Percentiles rank a stretch among this genome's conserved stretches.
Conservation (phyloP, 169 alveolate species). For the Cryptosporidium sp. region DNA sequence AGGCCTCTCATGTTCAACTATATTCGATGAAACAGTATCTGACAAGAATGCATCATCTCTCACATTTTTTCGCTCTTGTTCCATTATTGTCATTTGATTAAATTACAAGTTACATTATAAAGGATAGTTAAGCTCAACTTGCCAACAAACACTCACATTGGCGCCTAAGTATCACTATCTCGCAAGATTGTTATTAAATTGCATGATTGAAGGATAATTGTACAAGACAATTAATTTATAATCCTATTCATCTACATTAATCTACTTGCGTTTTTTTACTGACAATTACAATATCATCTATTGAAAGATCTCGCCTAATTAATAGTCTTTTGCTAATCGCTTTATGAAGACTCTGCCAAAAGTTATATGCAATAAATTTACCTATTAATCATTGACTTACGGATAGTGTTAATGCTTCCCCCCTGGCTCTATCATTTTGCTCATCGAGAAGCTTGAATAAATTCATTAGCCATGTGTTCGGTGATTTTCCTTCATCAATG, state of each 20-base stretch:
- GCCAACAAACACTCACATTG: conserved; percentile 7
- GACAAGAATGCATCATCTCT: conserved; percentile 43
- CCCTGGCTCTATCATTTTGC: conserved; percentile 55
- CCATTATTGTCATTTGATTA: conserved; percentile 8
- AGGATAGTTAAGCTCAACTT: not conserved
- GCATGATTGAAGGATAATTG: not conserved
- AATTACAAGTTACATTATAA: not conserved
- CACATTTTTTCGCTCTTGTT: conserved; percentile 4
- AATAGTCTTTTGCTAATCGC: conserved; percentile 41
- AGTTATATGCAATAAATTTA: not conserved
- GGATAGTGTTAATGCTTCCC: conserved; percentile 30
- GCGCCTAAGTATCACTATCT: conserved; percentile 42
- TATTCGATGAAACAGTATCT: conserved; percentile 10
- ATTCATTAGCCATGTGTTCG: conserved; percentile 59
- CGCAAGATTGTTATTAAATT: not conserved
- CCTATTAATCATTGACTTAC: not conserved
- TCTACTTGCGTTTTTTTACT: not conserved
- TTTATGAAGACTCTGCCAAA: conserved; percentile 23
- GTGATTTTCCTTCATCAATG: conserved; percentile 55
- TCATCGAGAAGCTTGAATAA: conserved; percentile 27
- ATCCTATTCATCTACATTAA: not conserved
- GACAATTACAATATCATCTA: conserved; percentile 24
- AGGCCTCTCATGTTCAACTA: conserved; percentile 23
- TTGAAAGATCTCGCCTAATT: not conserved
- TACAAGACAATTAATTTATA: not conserved